phyloP scores from a whole-genome alignment of 2,329 filamentous ascomycete species.

The Aspergillus aculeatinus region DNA sequence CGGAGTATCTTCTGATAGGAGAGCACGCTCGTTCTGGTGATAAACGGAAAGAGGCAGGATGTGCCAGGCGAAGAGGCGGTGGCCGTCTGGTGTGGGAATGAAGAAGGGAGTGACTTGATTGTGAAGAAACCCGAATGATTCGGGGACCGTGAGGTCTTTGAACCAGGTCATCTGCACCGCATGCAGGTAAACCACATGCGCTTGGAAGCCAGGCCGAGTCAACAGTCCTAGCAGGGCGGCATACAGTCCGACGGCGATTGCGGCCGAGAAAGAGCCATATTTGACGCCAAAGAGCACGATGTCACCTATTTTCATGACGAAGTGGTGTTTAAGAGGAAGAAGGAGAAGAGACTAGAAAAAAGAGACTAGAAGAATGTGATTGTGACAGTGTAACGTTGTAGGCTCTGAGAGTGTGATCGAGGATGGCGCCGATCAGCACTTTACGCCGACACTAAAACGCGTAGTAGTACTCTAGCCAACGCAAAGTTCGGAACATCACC shows the following conservation, averaged over 20 bases:
- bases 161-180: slow-evolving; percentile 56
- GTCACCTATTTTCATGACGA: too few species aligned
- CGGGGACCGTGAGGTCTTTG: slow-evolving; percentile 50
- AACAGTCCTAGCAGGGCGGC: slow-evolving; percentile 48
- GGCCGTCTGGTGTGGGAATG: slow-evolving; percentile 43
- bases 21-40: slow-evolving; percentile 41
- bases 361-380: too few species aligned
- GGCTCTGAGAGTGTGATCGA: too few species aligned
- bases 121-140: slow-evolving; percentile 50
- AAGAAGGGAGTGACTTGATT: slow-evolving; percentile 53
- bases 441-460: too few species aligned
- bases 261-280: slow-evolving; percentile 2
- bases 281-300: background rate
- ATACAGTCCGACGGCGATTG: slow-evolving; percentile 38
- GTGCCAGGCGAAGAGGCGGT: slow-evolving; percentile 51
- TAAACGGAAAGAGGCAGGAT: slow-evolving; percentile 50
- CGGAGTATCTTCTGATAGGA: slow-evolving; percentile 40
- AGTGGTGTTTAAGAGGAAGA: too few species aligned
- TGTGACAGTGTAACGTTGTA: too few species aligned
- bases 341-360: too few species aligned
- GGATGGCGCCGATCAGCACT: too few species aligned
- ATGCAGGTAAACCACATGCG: slow-evolving; percentile 59
- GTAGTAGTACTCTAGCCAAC: too few species aligned
- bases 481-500: too few species aligned
- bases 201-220: slow-evolving; percentile 49